Evolutionary conservation across 2,329 filamentous ascomycete species (phyloP).

Genomic region (Trichoderma sp.): DNA sequence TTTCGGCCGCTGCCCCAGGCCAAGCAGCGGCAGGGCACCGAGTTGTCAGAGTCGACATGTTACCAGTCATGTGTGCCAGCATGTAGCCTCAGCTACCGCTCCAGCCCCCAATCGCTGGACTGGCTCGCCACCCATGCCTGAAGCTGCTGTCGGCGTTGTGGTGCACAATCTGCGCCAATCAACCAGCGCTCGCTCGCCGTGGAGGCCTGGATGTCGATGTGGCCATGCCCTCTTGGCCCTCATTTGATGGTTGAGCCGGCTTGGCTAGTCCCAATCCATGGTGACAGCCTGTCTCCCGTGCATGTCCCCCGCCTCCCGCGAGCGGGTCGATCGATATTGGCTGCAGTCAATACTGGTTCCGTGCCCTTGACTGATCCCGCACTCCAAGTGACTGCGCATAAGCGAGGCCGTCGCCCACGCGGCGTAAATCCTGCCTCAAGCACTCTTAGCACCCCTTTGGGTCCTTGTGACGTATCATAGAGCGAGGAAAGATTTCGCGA

Average conservation of each 20-base stretch:
- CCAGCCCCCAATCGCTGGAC: background rate
- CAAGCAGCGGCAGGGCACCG: background rate
- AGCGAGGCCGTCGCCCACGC: background rate
- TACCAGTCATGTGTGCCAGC: background rate
- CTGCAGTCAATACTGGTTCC: background rate
- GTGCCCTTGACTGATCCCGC: background rate
- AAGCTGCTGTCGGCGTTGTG: background rate
- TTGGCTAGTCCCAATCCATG: conserved; percentile 8
- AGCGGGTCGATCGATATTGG: conserved; percentile 25
- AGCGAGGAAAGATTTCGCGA: background rate
- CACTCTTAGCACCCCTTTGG: background rate
- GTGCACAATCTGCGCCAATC: background rate
- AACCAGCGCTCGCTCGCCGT: background rate
- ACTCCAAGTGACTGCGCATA: background rate
- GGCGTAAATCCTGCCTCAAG: conserved; percentile 8
- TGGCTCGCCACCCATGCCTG: background rate
- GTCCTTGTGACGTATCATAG: background rate
- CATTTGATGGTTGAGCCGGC: background rate
- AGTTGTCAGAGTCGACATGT: background rate
- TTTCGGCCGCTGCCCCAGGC: background rate
- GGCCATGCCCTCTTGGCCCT: background rate
- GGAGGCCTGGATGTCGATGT: background rate
- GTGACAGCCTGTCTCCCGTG: conserved; percentile 9
- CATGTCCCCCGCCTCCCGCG: conserved; percentile 20
- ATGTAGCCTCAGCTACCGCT: background rate